Percentiles rank a stretch among this genome's conserved stretches.
These are phyloP conservation scores for Kondoa subrosea DNA, from an alignment of 768 basidiomycete genomes.

Conservation along the genomic window DNA sequence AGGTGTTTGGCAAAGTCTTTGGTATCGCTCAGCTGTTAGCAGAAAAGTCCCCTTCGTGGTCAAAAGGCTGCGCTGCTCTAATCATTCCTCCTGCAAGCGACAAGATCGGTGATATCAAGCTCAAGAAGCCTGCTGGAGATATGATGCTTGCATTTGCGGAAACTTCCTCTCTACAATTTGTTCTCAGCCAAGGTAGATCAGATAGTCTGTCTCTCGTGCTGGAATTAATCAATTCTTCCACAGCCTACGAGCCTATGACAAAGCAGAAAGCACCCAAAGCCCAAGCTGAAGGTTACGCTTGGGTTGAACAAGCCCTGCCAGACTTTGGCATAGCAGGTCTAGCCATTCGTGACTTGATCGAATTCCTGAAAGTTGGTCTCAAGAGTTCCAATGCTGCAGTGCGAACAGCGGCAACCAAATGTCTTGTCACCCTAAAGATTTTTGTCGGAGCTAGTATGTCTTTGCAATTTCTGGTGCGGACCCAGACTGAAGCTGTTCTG, in stretches of 20 bases:
- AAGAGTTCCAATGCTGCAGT: conserved; percentile 90
- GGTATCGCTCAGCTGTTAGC: conserved; percentile 56
- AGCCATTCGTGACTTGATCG: conserved; percentile 64
- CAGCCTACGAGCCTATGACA: conserved; percentile 79
- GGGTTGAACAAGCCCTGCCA: conserved; percentile 66
- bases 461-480: conserved; percentile 26
- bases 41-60: conserved; percentile 62
- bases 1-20: conserved; percentile 87
- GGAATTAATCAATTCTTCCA: conserved; percentile 9
- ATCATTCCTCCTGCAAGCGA: conserved; percentile 67
- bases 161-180: conserved; percentile 83
- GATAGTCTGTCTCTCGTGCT: conserved; percentile 9
- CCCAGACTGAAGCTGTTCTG: conserved; percentile 36
- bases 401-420: conserved; percentile 79
- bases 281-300: conserved; percentile 69
- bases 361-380: conserved; percentile 69
- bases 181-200: conserved; percentile 76
- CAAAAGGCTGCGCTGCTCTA: conserved; percentile 65
- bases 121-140: conserved; percentile 92
- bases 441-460: conserved; percentile 67
- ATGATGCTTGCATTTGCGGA: conserved; percentile 67
- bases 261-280: conserved; percentile 98
- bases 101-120: conserved; percentile 86
- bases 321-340: conserved; percentile 87
- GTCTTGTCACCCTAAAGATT: conserved; percentile 73